phyloP scores from a whole-genome alignment of 2,329 filamentous ascomycete genomes.

The Aspergillus viridinutans region DNA sequence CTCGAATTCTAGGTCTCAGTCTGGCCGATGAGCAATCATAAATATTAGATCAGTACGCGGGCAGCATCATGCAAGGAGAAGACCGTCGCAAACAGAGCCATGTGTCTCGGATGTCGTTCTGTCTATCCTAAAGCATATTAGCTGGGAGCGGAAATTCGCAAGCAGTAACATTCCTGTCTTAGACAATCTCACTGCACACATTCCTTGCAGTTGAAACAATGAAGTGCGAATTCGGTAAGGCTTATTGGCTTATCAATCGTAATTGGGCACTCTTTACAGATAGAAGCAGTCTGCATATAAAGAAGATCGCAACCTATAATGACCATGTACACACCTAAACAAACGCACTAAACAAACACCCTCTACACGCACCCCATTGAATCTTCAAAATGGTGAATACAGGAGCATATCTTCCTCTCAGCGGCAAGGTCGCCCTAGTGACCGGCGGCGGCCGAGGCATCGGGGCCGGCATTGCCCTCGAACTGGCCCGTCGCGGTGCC shows the following conservation, averaged over 20 bases:
- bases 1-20: too few relatives aligned
- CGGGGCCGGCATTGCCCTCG: conserved; percentile 39
- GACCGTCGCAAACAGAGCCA: neutral
- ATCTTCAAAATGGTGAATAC: neutral
- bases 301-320: neutral
- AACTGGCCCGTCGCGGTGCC: conserved; percentile 38
- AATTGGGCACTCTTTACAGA: neutral
- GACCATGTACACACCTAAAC: neutral
- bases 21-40: neutral
- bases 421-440: conserved; percentile 37
- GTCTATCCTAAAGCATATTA: neutral
- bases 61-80: neutral
- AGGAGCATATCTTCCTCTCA: conserved; percentile 5
- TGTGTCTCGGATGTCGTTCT: neutral
- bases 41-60: neutral
- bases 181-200: neutral
- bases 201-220: neutral
- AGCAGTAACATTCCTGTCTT: neutral
- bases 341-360: neutral
- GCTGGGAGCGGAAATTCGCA: neutral
- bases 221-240: neutral
- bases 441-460: conserved; percentile 39
- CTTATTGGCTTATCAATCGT: neutral
- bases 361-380: neutral
- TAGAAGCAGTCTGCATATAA: neutral